Conservation (phyloP, 345 rosid genomes). For the Melastoma malabathricum region DNA sequence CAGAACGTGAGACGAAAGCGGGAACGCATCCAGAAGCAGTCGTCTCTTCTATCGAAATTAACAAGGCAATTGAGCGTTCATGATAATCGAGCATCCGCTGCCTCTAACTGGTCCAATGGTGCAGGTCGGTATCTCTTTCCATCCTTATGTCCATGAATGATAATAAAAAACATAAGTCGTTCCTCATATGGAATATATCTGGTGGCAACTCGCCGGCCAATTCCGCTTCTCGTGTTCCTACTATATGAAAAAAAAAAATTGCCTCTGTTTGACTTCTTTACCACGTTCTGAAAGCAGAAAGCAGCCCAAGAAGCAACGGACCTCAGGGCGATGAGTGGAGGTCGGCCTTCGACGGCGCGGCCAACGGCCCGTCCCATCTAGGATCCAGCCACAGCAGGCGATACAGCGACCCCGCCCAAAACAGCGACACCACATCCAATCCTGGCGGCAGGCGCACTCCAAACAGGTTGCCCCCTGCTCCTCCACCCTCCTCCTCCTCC, state of each 20-base stretch:
- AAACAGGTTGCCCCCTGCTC: conserved; percentile 33
- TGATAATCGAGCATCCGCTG: conserved; percentile 84
- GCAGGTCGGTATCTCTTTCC: background rate
- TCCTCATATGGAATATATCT: background rate
- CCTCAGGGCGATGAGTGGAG: conserved; percentile 85
- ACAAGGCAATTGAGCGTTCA: conserved; percentile 77
- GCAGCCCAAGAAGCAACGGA: conserved; percentile 64
- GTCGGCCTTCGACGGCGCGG: conserved; percentile 83
- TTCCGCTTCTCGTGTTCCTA: background rate
- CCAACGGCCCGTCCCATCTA: conserved; percentile 45
- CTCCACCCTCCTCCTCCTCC: conserved; percentile 20
- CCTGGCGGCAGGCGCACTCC: conserved; percentile 30
- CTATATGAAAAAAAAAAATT: too few species aligned
- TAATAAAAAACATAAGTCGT: background rate
- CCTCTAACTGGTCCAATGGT: conserved; percentile 56
- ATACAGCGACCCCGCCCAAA: conserved; percentile 15
- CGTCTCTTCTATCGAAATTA: conserved; percentile 70
- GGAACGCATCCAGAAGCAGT: conserved; percentile 77
- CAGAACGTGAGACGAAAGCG: conserved; percentile 67
- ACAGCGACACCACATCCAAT: conserved; percentile 24
- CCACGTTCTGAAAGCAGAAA: conserved; percentile 28
- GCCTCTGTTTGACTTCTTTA: too few species aligned
- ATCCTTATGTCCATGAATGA: background rate
- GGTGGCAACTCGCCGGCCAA: background rate
- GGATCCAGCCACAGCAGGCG: conserved; percentile 19